phyloP scores from a whole-genome alignment of 768 basidiomycete species.

The Collybia nuda region DNA sequence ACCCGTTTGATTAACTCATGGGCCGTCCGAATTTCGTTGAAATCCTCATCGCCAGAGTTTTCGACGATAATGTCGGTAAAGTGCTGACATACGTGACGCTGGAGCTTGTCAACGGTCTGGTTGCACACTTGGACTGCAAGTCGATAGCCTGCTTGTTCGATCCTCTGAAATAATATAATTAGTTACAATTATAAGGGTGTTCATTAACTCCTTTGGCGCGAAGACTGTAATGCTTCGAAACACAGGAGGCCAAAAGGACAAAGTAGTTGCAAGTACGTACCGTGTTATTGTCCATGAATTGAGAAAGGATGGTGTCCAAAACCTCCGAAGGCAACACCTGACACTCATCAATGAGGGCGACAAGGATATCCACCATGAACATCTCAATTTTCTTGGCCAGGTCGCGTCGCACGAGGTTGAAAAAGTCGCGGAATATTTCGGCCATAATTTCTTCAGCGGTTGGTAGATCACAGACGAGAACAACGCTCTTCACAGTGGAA shows the following conservation, averaged over 20 bases:
- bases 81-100: conserved; percentile 87
- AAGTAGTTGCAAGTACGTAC: conserved; percentile 39
- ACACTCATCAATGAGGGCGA: conserved; percentile 87
- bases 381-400: conserved; percentile 79
- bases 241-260: neutral
- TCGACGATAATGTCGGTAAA: conserved; percentile 87
- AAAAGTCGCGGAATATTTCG: conserved; percentile 83
- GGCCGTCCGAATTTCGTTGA: conserved; percentile 67
- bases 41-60: conserved; percentile 59
- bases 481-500: conserved; percentile 92
- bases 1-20: conserved; percentile 87
- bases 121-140: conserved; percentile 88
- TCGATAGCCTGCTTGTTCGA: conserved; percentile 76
- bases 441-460: conserved; percentile 81
- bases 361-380: conserved; percentile 86
- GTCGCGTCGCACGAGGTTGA: conserved; percentile 73
- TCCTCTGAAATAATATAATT: conserved; percentile 39
- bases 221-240: neutral
- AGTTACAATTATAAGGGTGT: neutral
- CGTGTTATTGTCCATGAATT: conserved; percentile 79
- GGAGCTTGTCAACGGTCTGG: conserved; percentile 79
- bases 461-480: conserved; percentile 90
- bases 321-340: conserved; percentile 75
- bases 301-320: conserved; percentile 78
- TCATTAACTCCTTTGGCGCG: neutral